Evolutionary conservation across 306 rosid species (phyloP).

Genomic region (Luffa aegyptiaca): DNA sequence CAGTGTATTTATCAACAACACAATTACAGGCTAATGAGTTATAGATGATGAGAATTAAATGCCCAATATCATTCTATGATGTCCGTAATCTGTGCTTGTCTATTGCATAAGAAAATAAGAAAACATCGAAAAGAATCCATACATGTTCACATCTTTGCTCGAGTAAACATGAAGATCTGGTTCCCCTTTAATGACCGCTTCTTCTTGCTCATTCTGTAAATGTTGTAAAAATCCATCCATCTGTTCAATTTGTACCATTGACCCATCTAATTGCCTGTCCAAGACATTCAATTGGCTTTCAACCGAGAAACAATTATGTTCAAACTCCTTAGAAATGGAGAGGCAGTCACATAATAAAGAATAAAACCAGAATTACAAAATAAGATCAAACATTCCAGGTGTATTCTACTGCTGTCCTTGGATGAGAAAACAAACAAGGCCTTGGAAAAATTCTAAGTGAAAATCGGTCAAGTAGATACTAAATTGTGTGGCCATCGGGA

Average conservation of each 20-base stretch:
- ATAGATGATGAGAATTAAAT: neutral
- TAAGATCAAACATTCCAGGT: neutral
- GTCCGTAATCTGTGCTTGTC: neutral
- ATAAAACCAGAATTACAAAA: neutral
- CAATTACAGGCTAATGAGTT: neutral
- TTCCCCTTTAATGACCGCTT: conserved; percentile 46
- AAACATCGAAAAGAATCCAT: conserved; percentile 5
- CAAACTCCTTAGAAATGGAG: neutral
- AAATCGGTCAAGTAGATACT: neutral
- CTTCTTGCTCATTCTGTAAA: conserved; percentile 58
- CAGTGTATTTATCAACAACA: neutral
- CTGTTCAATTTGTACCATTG: conserved; percentile 44
- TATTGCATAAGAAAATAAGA: neutral
- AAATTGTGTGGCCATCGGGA: neutral
- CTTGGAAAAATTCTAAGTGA: neutral
- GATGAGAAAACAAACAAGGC: neutral
- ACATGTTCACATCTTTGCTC: conserved; percentile 79
- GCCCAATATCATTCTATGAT: neutral
- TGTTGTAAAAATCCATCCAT: conserved; percentile 79
- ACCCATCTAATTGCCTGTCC: conserved; percentile 50
- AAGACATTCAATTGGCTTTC: neutral
- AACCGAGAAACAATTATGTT: neutral
- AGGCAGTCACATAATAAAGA: neutral
- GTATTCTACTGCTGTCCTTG: neutral
- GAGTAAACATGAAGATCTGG: conserved; percentile 66